A percentile compares a stretch with the other conserved stretches of the same genome.
Conservation (phyloP, 345 rosid genomes). For the Carallia pectinifolia region DNA sequence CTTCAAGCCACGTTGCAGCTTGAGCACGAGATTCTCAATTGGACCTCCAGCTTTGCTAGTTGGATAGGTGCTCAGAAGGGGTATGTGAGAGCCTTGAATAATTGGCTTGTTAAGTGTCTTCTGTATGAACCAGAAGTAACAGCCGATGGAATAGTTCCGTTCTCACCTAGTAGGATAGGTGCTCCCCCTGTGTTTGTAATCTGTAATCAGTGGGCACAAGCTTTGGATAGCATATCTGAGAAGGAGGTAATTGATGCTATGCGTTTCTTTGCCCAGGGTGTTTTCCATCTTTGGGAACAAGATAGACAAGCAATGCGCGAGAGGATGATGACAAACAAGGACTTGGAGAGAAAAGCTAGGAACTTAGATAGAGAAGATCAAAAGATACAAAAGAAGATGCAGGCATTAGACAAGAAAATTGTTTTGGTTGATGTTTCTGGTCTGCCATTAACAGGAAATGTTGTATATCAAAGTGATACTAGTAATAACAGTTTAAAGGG, state of each 20-base stretch:
- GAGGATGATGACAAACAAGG: slow-evolving; percentile 52
- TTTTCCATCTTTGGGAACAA: slow-evolving; percentile 80
- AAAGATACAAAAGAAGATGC: slow-evolving; percentile 82
- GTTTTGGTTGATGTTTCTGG: slow-evolving; percentile 37
- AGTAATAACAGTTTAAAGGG: slow-evolving; percentile 64
- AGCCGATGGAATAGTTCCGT: slow-evolving; percentile 77
- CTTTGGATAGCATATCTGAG: slow-evolving; percentile 73
- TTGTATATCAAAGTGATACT: slow-evolving; percentile 73
- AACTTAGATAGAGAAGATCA: slow-evolving; percentile 76
- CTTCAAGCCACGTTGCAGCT: slow-evolving; percentile 66
- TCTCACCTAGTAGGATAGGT: slow-evolving; percentile 91
- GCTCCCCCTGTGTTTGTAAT: slow-evolving; percentile 92
- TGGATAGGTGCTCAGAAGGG: slow-evolving; percentile 87
- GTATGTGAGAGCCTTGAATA: slow-evolving; percentile 67
- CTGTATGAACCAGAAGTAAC: slow-evolving; percentile 89
- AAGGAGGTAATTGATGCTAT: slow-evolving; percentile 79
- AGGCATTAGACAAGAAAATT: slow-evolving; percentile 82
- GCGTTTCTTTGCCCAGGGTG: slow-evolving; percentile 56
- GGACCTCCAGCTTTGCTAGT: slow-evolving; percentile 65
- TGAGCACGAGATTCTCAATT: slow-evolving; percentile 71
- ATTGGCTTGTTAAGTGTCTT: slow-evolving; percentile 84
- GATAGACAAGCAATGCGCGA: slow-evolving; percentile 55
- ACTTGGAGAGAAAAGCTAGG: slow-evolving; percentile 59
- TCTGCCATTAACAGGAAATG: slow-evolving; percentile 39
- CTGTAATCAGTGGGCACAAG: slow-evolving; percentile 94